These are phyloP conservation scores for Metschnikowia picachoensis DNA, from an alignment of 805 yeast genomes.

Conservation along the genomic window DNA sequence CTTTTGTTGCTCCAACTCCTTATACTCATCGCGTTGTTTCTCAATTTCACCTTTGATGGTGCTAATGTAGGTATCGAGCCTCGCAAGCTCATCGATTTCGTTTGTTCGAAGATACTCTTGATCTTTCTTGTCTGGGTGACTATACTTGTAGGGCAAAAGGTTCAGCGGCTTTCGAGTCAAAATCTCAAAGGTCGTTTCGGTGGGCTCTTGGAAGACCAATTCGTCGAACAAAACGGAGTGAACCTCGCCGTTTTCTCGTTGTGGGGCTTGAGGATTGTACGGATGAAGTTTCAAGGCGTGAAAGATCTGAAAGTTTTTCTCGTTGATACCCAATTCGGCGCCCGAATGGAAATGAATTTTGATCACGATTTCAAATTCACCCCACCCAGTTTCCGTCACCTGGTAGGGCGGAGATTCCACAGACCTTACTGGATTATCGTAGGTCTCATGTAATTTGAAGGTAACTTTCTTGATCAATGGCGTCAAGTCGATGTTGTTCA, in stretches of 20 bases:
- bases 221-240: conserved; percentile 70
- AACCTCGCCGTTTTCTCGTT: conserved; percentile 40
- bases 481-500: conserved; percentile 68
- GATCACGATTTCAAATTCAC: conserved; percentile 91
- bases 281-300: conserved; percentile 94
- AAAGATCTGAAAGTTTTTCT: conserved; percentile 78
- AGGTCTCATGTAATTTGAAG: conserved; percentile 93
- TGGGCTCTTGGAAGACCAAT: conserved; percentile 91
- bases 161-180: conserved; percentile 68
- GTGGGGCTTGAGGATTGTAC: conserved; percentile 47
- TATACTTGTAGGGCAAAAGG: conserved; percentile 39
- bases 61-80: conserved; percentile 36
- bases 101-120: conserved; percentile 40
- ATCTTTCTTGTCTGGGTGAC: conserved; percentile 34
- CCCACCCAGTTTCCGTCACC: conserved; percentile 98
- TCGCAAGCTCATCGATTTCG: conserved; percentile 39
- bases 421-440: conserved; percentile 79
- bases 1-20: conserved; percentile 40
- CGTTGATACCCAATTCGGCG: conserved; percentile 58
- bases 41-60: conserved; percentile 41
- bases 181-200: conserved; percentile 78
- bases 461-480: conserved; percentile 85
- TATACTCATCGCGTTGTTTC: conserved; percentile 36
- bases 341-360: conserved; percentile 84
- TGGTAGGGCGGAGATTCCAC: conserved; percentile 90